Evolutionary conservation across 208 protist genomes (phyloP).

Genomic region (Trypanosoma scelopori): DNA sequence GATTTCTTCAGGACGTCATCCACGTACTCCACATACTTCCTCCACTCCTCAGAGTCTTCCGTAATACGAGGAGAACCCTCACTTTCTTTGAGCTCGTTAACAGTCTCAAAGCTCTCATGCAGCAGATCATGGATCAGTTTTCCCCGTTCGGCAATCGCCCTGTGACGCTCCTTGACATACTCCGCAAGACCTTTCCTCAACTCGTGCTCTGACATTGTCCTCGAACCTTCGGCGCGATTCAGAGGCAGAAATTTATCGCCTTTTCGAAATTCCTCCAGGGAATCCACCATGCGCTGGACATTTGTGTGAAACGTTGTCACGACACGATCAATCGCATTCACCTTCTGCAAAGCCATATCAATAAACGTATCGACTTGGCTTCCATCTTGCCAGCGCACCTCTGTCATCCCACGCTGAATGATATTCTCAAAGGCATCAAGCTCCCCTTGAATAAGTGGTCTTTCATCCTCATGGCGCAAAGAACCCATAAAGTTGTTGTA

Average conservation of each 20-base stretch:
- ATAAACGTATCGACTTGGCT: constrained; percentile 91
- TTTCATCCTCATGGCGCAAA: constrained; percentile 91
- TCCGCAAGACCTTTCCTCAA: constrained; percentile 86
- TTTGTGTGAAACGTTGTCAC: constrained; percentile 91
- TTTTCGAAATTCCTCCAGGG: constrained; percentile 75
- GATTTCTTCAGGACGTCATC: constrained; percentile 82
- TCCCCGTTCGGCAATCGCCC: constrained; percentile 58
- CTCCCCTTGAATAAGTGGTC: constrained; percentile 89
- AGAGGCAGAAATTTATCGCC: constrained; percentile 86
- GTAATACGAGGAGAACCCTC: constrained; percentile 34
- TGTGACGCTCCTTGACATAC: constrained; percentile 53
- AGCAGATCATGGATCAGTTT: constrained; percentile 82
- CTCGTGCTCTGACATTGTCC: constrained; percentile 89
- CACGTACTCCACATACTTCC: constrained; percentile 90
- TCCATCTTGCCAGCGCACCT: constrained; percentile 91
- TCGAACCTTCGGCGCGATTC: constrained; percentile 73
- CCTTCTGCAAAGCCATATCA: constrained; percentile 73
- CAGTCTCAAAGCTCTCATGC: constrained; percentile 67
- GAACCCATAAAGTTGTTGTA: constrained; percentile 93
- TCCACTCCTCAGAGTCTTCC: constrained; percentile 69
- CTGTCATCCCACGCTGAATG: constrained; percentile 62
- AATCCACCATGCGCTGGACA: constrained; percentile 79
- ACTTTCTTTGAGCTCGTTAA: constrained; percentile 78
- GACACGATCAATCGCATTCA: constrained; percentile 81
- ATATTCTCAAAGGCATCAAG: constrained; percentile 86